A percentile compares a stretch with the other conserved stretches of the same genome.
Evolutionary conservation across 257 asterid species (phyloP).

Genomic region (Oldenlandia corymbosa): DNA sequence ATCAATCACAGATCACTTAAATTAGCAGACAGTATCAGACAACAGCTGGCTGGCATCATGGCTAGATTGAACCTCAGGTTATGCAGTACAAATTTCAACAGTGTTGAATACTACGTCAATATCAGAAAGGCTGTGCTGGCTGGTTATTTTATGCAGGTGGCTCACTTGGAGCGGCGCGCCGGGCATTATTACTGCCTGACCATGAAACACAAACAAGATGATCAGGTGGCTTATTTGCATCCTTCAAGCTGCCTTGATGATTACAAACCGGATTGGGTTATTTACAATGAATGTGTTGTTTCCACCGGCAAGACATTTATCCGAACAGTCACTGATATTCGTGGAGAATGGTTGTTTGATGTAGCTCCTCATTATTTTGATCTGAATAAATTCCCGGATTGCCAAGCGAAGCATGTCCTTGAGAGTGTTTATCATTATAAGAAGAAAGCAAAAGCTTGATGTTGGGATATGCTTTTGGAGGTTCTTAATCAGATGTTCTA

Average conservation of each 20-base stretch:
- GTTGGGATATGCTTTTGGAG: too few relatives aligned
- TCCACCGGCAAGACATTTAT: constrained; percentile 88
- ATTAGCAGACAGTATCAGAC: constrained; percentile 91
- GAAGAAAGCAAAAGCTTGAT: constrained; percentile 54
- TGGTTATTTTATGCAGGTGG: constrained; percentile 99
- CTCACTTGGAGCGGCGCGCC: constrained; percentile 85
- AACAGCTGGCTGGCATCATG: constrained; percentile 90
- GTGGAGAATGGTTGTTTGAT: constrained; percentile 97
- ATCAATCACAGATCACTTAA: constrained; percentile 74
- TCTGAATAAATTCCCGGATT: constrained; percentile 73
- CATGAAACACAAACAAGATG: constrained; percentile 84
- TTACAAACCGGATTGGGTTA: constrained; percentile 97
- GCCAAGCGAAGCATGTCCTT: constrained; percentile 80
- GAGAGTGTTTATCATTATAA: constrained; percentile 66
- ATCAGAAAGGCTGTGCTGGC: constrained; percentile 99
- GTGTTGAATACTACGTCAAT: constrained; percentile 89
- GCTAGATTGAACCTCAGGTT: constrained; percentile 79
- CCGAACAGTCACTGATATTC: constrained; percentile 87
- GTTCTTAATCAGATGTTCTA: too few relatives aligned
- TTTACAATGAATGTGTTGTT: constrained; percentile 82
- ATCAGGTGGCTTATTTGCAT: constrained; percentile 83
- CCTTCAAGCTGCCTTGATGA: constrained; percentile 96
- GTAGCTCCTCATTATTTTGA: constrained; percentile 88
- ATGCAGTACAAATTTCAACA: constrained; percentile 96
- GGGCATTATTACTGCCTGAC: constrained; percentile 93